Percentiles rank a stretch among this genome's conserved stretches.
These are phyloP conservation scores for Ustilago bromivora DNA, from an alignment of 1,284 basidiomycete genomes.

Conservation along the genomic window DNA sequence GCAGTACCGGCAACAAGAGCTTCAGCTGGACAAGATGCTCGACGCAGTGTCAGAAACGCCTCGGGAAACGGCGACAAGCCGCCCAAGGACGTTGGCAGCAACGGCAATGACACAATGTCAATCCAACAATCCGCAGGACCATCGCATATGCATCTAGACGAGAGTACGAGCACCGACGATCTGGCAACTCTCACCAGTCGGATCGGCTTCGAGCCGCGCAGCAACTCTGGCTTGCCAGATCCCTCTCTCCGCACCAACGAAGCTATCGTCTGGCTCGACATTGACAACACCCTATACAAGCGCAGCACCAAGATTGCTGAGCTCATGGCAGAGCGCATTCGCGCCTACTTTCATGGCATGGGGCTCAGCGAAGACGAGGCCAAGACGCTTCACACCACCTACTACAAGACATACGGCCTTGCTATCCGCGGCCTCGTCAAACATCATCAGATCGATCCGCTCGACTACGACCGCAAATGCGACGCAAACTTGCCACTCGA, in stretches of 20 bases:
- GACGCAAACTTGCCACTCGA: conserved; percentile 86
- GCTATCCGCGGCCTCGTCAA: conserved; percentile 84
- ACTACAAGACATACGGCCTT: conserved; percentile 83
- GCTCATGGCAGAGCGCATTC: conserved; percentile 82
- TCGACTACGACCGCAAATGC: conserved; percentile 87
- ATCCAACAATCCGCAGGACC: neutral
- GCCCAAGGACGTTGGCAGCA: neutral
- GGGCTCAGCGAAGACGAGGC: conserved; percentile 80
- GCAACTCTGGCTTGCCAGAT: conserved; percentile 35
- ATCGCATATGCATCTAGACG: conserved; percentile 10
- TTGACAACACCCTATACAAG: conserved; percentile 84
- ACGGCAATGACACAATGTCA: neutral
- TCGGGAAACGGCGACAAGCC: neutral
- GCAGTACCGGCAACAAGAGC: neutral
- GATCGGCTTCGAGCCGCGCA: conserved; percentile 51
- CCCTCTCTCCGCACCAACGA: conserved; percentile 43
- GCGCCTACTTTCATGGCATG: conserved; percentile 81
- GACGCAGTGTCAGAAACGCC: neutral
- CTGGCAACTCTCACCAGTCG: conserved; percentile 16
- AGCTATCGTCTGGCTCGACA: conserved; percentile 81
- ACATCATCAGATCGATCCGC: conserved; percentile 84
- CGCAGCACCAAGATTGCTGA: conserved; percentile 75
- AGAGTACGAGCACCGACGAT: conserved; percentile 34
- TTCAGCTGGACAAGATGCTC: neutral
- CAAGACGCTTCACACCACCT: conserved; percentile 78